Evolutionary conservation across 257 asterid species (phyloP), one percentile per base, ranked within the genome.

Genomic region (Solanum tarijense): DNA sequence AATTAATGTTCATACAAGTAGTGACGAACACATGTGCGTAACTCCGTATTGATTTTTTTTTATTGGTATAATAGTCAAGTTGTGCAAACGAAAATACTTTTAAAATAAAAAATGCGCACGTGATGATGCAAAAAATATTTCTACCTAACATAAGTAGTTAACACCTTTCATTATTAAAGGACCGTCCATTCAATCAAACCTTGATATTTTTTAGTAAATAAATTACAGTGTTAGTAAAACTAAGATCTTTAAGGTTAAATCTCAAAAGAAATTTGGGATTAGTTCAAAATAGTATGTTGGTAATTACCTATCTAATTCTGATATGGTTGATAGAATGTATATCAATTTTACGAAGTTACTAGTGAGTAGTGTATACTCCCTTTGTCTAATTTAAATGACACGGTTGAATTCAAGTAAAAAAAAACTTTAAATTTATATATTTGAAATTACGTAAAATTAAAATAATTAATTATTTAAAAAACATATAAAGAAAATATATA

Each of bases 71-170:
- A 18, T 46, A 27, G 39, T 46, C 39, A 9, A 27, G 66, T 43
- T 79, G 85, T 79, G 35, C 16, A 25, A 39, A 13, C 12, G 35
- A 78, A 25, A 76, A 23, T 58, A 55, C 9, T 58, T 43, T 58
- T 74, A 36, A 35, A 10, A 35, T 89, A 83, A 88, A 78, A 91
- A 90, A 88, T 84, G 79, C 88, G 93, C 98, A 95, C 98, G 98
- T 94, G 96, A 86, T 62, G 14, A 78, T 52, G 86, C 20, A 79
- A 88, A 90, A 90, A 87, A 91, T 92, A 90, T 91, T 90, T 89
- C 87, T 10, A 38, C 72, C 83, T 89, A 85, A 90, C 88, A 14
- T 9, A 83, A 88, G 9, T 39, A 8, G 85, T 29, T 69, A 88
- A 69, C 58, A 75, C 85, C 46, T 39, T 39, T 58, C 12, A n/a